phyloP scores from a whole-genome alignment of 1,284 basidiomycete species.

The Austroboletus niveus region DNA sequence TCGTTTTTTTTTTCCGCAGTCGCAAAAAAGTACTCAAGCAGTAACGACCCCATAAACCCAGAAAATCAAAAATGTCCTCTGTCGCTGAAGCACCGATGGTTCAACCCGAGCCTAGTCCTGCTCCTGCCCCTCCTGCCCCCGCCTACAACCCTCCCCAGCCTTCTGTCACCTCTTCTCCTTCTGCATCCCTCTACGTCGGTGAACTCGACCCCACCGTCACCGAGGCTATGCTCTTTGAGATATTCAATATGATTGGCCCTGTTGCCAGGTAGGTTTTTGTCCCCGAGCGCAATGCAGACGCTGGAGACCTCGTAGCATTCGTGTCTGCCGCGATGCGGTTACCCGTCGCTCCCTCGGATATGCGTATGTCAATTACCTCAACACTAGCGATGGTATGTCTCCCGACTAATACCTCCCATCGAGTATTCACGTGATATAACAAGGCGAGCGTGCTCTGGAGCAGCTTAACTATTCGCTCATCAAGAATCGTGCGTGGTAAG shows the following conservation, averaged over 20 bases:
- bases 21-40: slow-evolving; percentile 79
- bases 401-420: background rate
- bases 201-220: slow-evolving; percentile 98
- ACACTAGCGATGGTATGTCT: slow-evolving; percentile 82
- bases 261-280: slow-evolving; percentile 76
- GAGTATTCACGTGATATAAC: slow-evolving; percentile 11
- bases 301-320: slow-evolving; percentile 64
- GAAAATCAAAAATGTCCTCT: slow-evolving; percentile 62
- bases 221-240: slow-evolving; percentile 99
- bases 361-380: slow-evolving; percentile 99
- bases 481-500: slow-evolving; percentile 93
- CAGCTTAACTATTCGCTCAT: slow-evolving; percentile 99
- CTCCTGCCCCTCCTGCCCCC: slow-evolving; percentile 45
- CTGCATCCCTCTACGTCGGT: slow-evolving; percentile 97
- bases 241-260: slow-evolving; percentile 99
- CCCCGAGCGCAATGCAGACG: background rate
- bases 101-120: slow-evolving; percentile 38
- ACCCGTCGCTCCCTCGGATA: slow-evolving; percentile 99
- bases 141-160: slow-evolving; percentile 54
- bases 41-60: slow-evolving; percentile 72
- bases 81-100: slow-evolving; percentile 42
- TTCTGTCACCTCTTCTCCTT: slow-evolving; percentile 64
- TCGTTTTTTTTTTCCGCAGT: slow-evolving; percentile 35
- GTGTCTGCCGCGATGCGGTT: slow-evolving; percentile 99
- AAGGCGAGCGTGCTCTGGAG: slow-evolving; percentile 96